Base-by-base conservation (phyloP, 345 rosid genomes). In the Raphanus raphanistrum region DNA sequence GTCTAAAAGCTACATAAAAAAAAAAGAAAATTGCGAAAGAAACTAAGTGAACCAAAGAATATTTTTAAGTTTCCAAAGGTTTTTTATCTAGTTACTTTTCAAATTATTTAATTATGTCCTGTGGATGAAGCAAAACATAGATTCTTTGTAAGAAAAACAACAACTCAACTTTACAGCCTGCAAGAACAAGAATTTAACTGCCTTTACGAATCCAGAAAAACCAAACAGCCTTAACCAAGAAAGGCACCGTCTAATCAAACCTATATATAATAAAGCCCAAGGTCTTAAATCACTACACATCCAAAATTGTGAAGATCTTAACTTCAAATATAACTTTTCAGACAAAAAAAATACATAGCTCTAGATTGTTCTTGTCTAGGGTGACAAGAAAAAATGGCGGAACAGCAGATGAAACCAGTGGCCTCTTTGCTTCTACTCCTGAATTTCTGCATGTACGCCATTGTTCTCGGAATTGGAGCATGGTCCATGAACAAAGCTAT, bases 401-500 rank as follows among this genome's bases (percentile, higher is more conserved):
- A 16, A 36, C 58, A 15, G 10, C 87, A 83, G 66, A 78, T 87
- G 89, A 89, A 84, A 69, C 79, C 82, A 2, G 87, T 84, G 45
- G 97, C 93, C 21, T 48, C 84, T 6, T 45, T 89, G 28, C 96
- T 94, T 80, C 77, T 94, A 76, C 69, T 82, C 59, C 86, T 94
- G 32, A 94, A 94, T 63, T 88, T 93, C 79, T 89, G 96, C 76
- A 90, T 94, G 93, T 90, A 85, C 43, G 87, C 36, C 36, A 81
- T 91, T 10, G 85, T 92, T 70, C 81, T 94, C 10, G 93, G 93
- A 61, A 92, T 94, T 74, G 94, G 89, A 38, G 87, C 90, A 10
- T 94, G 97, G 97, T 93, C 98, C n/a, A 85, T 89, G 73, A 87
- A 94, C 79, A 85, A 73, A 71, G 98, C 98, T 25, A 90, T 92